Percentiles rank a stretch among this genome's conserved stretches.
These are phyloP conservation scores for Aspergillus neotritici DNA, from an alignment of 2,329 filamentous ascomycete genomes.

Conservation along the genomic window DNA sequence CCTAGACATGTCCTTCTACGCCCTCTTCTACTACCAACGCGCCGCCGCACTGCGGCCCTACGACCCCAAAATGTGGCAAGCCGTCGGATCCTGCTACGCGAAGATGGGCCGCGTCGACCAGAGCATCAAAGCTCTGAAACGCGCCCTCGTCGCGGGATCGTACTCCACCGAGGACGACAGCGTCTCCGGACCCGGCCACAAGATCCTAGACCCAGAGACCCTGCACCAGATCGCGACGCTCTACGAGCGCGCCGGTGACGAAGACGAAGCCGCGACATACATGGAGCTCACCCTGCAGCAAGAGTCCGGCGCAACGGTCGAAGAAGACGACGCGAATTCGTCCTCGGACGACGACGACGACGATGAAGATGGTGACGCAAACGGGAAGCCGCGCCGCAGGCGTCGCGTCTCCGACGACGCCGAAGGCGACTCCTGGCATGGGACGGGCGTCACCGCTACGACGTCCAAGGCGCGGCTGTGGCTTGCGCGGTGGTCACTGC, in stretches of 20 bases:
- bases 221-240: conserved; percentile 83
- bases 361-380: conserved; percentile 27
- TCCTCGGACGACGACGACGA: conserved; percentile 30
- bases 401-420: conserved; percentile 34
- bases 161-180: conserved; percentile 58
- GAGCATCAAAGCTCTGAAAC: conserved; percentile 90
- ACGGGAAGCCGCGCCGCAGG: conserved; percentile 26
- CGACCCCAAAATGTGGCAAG: conserved; percentile 98
- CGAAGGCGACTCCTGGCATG: conserved; percentile 39
- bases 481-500: conserved; percentile 79
- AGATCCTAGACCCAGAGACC: conserved; percentile 79
- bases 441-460: conserved; percentile 81
- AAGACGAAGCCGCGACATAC: conserved; percentile 77
- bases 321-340: conserved; percentile 24
- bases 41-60: conserved; percentile 89
- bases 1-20: conserved; percentile 95
- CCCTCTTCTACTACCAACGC: conserved; percentile 95
- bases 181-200: conserved; percentile 26
- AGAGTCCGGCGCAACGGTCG: conserved; percentile 62
- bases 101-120: conserved; percentile 84
- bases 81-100: conserved; percentile 83
- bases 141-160: conserved; percentile 79
- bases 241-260: conserved; percentile 74
- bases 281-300: conserved; percentile 96
- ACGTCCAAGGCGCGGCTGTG: conserved; percentile 91